Base-by-base conservation (phyloP, 2,329 filamentous ascomycete species). In the Aaosphaeria pasadenensis region DNA sequence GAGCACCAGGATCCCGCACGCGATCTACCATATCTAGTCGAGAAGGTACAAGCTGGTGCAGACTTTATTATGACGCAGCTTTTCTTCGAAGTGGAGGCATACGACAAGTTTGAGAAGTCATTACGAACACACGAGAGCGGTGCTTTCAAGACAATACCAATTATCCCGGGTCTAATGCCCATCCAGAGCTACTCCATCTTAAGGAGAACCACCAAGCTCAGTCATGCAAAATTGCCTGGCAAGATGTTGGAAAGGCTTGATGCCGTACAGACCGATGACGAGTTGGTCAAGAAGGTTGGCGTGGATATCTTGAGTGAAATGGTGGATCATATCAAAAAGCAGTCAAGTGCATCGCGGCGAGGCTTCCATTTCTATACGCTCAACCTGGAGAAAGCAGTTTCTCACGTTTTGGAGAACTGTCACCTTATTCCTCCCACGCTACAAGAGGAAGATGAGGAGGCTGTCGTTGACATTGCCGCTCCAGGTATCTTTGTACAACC, bases 61-160 rank as follows among this genome's bases (percentile, higher is more conserved):
- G 91, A 97, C 72, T 99, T 99, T 66, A 88, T 99, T 71, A 96
- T 99, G 89, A 97, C 94, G 1, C 94, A 99, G 71, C 79, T 99
- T 6, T 97, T 96, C 72, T 99, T 96, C 70, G 91, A 97, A 65
- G 81, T 91, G 28, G 79, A 88, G 4, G 89, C 89, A 13, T 99
- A 95, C 66, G 81, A 85, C 47, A 77, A 77, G 32, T 97, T 95
- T 63, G 92, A 97, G 73, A 80, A 76, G 55, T 82, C 79, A 44
- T 71, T 99, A 56, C 79, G 91, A 51, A 82, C 86, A 45, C 90
- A 99, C 63, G 83, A 89, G 42, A 95, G 89, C 62, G 90, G 90
- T 4, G 80, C 82, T 3, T 96, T 99, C 74, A 89, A 88, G 72
- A 83, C 82, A 3, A 88, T 96, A 28, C 87, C 89, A 5, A 95